Conservation (phyloP, 352 stramenopile species). For the Globisporangium apiculatum region DNA sequence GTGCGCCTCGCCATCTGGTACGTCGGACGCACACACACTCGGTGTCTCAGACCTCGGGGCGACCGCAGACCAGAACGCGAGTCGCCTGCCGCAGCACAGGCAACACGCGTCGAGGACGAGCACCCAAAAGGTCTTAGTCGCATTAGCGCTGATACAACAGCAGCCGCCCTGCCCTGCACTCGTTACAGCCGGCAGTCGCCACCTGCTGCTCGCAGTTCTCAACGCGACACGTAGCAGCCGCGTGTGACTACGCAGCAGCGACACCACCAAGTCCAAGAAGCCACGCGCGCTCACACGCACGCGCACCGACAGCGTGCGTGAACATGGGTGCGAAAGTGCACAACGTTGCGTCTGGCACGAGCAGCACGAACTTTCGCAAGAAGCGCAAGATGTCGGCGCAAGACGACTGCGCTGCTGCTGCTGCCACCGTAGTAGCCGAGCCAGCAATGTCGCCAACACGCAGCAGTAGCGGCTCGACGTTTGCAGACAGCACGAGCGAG, state of each 20-base stretch:
- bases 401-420: not conserved
- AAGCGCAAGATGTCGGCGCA: constrained; percentile 10
- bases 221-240: not conserved
- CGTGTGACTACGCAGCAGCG: not conserved
- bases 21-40: not conserved
- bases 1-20: too few species aligned
- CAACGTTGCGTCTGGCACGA: constrained; percentile 3
- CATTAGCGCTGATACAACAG: too few species aligned
- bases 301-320: not conserved
- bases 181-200: too few species aligned
- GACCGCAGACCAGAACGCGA: not conserved
- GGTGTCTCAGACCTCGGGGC: not conserved
- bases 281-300: not conserved
- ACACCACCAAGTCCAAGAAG: not conserved
- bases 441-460: not conserved
- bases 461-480: not conserved
- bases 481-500: constrained; percentile 20
- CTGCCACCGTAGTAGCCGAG: not conserved
- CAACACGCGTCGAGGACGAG: not conserved
- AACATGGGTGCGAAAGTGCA: constrained; percentile 12
- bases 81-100: not conserved
- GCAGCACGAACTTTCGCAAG: constrained; percentile 7
- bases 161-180: not conserved
- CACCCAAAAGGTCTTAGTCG: too few species aligned
- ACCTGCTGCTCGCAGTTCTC: not conserved